Evolutionary conservation across 805 yeast species (phyloP).

Genomic region (Danielozyma ontarioensis): DNA sequence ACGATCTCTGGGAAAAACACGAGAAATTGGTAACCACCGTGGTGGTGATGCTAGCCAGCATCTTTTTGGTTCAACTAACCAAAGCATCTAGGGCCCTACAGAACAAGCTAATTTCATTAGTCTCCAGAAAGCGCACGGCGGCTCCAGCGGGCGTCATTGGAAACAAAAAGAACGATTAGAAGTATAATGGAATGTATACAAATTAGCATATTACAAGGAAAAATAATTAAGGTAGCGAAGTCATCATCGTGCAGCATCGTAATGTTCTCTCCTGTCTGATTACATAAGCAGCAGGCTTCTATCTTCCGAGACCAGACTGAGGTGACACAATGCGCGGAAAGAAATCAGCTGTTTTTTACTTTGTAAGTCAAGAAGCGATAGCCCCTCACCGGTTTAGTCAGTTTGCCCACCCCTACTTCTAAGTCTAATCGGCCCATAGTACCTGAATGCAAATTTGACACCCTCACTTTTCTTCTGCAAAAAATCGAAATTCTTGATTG

Average conservation of each 20-base stretch:
- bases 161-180: conserved; percentile 3
- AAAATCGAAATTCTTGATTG: background rate
- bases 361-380: no score
- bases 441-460: background rate
- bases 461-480: background rate
- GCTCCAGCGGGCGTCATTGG: no score
- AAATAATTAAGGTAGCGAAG: no score
- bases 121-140: no score
- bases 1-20: conserved; percentile 46
- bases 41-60: conserved; percentile 15
- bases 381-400: no score
- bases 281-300: no score
- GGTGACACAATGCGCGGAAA: no score
- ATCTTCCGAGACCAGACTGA: no score
- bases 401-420: no score
- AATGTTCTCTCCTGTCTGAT: no score
- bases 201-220: background rate
- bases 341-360: no score
- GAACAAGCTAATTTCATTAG: background rate
- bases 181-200: conserved; percentile 1
- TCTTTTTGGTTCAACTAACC: conserved; percentile 12
- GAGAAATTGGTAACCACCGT: conserved; percentile 42
- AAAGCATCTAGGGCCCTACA: background rate
- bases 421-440: background rate
- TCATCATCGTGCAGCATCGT: no score